Evolutionary conservation across 495 filamentous ascomycete species (phyloP).

Genomic region (Hypoxylon fragiforme): DNA sequence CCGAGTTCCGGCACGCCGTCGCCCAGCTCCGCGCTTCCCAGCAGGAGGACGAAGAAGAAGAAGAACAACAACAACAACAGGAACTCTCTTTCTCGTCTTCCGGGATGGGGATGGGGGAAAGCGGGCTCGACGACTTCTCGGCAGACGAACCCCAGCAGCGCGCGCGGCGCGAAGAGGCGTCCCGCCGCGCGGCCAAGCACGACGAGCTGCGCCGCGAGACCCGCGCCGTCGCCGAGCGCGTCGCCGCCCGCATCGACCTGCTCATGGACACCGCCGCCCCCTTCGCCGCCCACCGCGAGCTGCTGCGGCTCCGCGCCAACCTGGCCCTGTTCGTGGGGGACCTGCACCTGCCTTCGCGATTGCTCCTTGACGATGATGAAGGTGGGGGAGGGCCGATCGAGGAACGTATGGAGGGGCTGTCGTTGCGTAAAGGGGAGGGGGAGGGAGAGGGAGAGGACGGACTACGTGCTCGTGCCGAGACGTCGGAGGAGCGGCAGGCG

Average conservation of each 20-base stretch:
- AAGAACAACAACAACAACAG: slow-evolving; percentile 1
- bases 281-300: slow-evolving; percentile 58
- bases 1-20: slow-evolving; percentile 27
- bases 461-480: slow-evolving; percentile 17
- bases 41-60: slow-evolving; percentile 11
- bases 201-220: slow-evolving; percentile 35
- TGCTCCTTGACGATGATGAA: slow-evolving; percentile 7
- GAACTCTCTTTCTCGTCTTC: too few species aligned
- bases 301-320: slow-evolving; percentile 68
- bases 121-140: too few species aligned
- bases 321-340: slow-evolving; percentile 70
- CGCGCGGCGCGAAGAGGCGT: slow-evolving; percentile 20
- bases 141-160: too few species aligned
- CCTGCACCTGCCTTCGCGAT: slow-evolving; percentile 44
- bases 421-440: too few species aligned
- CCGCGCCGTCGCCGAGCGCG: slow-evolving; percentile 42
- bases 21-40: slow-evolving; percentile 7
- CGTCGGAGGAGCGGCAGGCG: slow-evolving; percentile 30
- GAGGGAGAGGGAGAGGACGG: slow-evolving; percentile 3
- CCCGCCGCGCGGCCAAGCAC: slow-evolving; percentile 7
- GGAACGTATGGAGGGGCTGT: background rate
- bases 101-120: too few species aligned
- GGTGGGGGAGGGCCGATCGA: background rate
- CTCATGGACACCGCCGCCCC: slow-evolving; percentile 64
- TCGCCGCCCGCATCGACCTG: slow-evolving; percentile 66